Conservation (phyloP, 176 grass and related monocot genomes). For the Eleusine coracana region DNA sequence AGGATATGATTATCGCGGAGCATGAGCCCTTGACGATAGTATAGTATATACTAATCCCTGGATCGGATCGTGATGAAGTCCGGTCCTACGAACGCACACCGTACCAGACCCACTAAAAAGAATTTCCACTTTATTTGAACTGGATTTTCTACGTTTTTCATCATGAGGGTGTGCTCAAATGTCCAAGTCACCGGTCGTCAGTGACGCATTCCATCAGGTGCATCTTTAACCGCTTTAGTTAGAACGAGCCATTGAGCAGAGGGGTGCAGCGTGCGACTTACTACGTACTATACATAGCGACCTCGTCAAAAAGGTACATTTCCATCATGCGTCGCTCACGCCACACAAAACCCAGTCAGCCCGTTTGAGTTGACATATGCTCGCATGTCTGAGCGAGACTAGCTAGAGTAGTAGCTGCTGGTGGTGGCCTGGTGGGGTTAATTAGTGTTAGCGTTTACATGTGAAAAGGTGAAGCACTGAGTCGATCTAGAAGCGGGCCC, state of each 20-base stretch:
- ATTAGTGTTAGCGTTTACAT: constrained; percentile 7
- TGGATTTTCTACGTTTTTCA: background rate
- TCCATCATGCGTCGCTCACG: background rate
- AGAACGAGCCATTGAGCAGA: constrained; percentile 20
- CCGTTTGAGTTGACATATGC: constrained; percentile 23
- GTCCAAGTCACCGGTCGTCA: constrained; percentile 27
- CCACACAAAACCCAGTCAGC: constrained; percentile 21
- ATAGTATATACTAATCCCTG: background rate
- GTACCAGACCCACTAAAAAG: background rate
- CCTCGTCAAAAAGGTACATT: constrained; percentile 40
- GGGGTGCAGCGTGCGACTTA: background rate
- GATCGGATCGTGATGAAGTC: background rate
- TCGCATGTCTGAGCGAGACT: background rate
- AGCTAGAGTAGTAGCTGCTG: background rate
- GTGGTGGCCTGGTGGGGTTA: no score
- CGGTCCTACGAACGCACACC: background rate
- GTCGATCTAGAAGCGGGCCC: background rate
- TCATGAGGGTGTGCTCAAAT: background rate
- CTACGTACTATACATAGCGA: background rate
- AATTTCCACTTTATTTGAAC: background rate
- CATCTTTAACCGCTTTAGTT: constrained; percentile 55
- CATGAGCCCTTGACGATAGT: background rate
- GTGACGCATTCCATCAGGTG: constrained; percentile 11
- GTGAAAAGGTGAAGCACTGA: background rate
- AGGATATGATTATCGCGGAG: background rate